A percentile compares a stretch with the other conserved stretches of the same genome.
Conservation (phyloP, 2,329 filamentous ascomycete species). For the Bipolaris victoriae region DNA sequence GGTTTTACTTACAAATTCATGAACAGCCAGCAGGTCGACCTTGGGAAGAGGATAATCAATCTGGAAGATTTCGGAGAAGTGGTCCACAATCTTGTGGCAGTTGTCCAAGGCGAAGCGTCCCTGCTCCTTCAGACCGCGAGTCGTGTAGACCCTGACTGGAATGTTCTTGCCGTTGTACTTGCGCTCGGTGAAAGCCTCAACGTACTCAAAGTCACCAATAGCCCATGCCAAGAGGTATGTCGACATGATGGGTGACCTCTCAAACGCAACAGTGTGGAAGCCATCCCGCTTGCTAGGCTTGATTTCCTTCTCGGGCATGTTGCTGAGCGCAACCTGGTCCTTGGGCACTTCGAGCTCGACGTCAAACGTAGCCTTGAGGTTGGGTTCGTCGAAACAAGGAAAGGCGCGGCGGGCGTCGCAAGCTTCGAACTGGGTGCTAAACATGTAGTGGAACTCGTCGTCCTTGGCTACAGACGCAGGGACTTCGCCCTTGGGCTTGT, state of each 20-base stretch:
- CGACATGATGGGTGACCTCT: constrained; percentile 90
- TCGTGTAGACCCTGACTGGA: constrained; percentile 95
- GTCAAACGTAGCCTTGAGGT: constrained; percentile 94
- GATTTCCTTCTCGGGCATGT: constrained; percentile 86
- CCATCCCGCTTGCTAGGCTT: constrained; percentile 73
- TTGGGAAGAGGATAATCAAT: constrained; percentile 87
- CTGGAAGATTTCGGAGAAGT: constrained; percentile 93
- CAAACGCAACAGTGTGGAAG: constrained; percentile 84
- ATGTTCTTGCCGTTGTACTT: constrained; percentile 90
- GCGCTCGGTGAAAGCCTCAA: constrained; percentile 87
- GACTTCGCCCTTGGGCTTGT: constrained; percentile 77
- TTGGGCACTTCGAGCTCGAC: constrained; percentile 90
- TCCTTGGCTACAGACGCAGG: constrained; percentile 79
- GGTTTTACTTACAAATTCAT: constrained; percentile 76
- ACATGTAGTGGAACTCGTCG: constrained; percentile 68
- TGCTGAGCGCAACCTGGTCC: constrained; percentile 87
- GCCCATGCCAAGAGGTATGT: constrained; percentile 97
- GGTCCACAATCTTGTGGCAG: constrained; percentile 91
- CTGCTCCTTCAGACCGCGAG: constrained; percentile 90
- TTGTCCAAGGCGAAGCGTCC: constrained; percentile 88
- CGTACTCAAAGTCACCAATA: constrained; percentile 94
- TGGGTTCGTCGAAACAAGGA: constrained; percentile 97
- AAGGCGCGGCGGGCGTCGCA: constrained; percentile 95
- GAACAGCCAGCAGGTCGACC: constrained; percentile 94
- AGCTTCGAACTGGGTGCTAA: constrained; percentile 97